A percentile compares a stretch with the other conserved stretches of the same genome.
These are phyloP conservation scores for Sporisorium graminicola DNA, from an alignment of 1,284 basidiomycete genomes.

Conservation along the genomic window DNA sequence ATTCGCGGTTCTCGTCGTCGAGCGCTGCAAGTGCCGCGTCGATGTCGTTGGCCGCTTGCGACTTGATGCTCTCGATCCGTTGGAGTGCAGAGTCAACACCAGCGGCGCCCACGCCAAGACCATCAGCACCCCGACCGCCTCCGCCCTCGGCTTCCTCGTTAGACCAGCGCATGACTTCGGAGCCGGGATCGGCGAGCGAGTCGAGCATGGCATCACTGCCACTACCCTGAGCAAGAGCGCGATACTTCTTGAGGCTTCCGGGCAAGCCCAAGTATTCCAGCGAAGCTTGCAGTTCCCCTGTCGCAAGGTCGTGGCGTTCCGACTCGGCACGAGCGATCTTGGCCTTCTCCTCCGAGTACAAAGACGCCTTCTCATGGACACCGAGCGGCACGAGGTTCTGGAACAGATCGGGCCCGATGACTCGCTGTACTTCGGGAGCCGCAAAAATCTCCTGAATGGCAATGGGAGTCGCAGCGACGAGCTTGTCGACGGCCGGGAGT, in stretches of 20 bases:
- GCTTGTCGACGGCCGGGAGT: constrained; percentile 83
- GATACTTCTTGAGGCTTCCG: constrained; percentile 80
- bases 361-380: constrained; percentile 93
- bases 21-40: constrained; percentile 49
- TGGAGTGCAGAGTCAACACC: constrained; percentile 54
- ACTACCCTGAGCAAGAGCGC: constrained; percentile 79
- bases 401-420: constrained; percentile 94
- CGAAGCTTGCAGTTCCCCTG: constrained; percentile 82
- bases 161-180: constrained; percentile 79
- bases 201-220: constrained; percentile 70
- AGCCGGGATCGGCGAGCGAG: constrained; percentile 75
- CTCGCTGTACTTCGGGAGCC: constrained; percentile 90
- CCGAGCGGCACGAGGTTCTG: constrained; percentile 87
- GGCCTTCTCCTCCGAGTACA: constrained; percentile 99
- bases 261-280: constrained; percentile 87
- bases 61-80: constrained; percentile 47
- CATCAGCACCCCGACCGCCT: constrained; percentile 78
- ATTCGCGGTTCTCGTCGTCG: constrained; percentile 70
- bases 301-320: constrained; percentile 85
- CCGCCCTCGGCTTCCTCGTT: constrained; percentile 78
- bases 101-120: constrained; percentile 69
- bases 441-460: constrained; percentile 94
- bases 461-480: constrained; percentile 82
- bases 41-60: constrained; percentile 45
- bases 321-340: constrained; percentile 91